These are phyloP conservation scores for Populus deltoides DNA, from an alignment of 345 rosid species.

Conservation along the genomic window DNA sequence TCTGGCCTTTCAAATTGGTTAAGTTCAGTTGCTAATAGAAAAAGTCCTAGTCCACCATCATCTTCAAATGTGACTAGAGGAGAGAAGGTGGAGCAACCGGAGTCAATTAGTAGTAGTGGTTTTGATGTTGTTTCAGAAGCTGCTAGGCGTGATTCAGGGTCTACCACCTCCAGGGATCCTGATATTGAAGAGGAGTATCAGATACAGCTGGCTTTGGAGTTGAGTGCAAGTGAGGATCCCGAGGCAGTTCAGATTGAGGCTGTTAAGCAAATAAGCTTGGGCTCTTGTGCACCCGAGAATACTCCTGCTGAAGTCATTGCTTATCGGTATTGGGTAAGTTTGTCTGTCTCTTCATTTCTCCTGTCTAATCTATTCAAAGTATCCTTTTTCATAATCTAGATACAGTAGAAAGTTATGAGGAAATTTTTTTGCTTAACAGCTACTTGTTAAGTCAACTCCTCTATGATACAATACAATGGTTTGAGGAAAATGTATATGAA, in stretches of 20 bases:
- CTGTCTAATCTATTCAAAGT: not conserved
- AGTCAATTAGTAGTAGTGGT: constrained; percentile 38
- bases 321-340: constrained; percentile 86
- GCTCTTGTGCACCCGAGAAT: constrained; percentile 68
- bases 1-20: constrained; percentile 82
- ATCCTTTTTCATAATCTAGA: constrained; percentile 2
- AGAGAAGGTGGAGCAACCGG: constrained; percentile 49
- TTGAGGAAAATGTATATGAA: constrained; percentile 4
- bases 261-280: constrained; percentile 89
- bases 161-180: constrained; percentile 63
- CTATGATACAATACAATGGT: not conserved
- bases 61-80: constrained; percentile 51
- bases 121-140: constrained; percentile 43
- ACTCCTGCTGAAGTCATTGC: constrained; percentile 93
- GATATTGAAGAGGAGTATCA: constrained; percentile 86
- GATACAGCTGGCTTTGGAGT: constrained; percentile 82
- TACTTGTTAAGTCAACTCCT: not conserved
- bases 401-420: not conserved
- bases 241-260: constrained; percentile 98
- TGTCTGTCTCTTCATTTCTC: constrained; percentile 17
- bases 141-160: constrained; percentile 50
- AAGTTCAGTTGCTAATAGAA: constrained; percentile 62
- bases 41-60: constrained; percentile 54
- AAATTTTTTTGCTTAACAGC: not conserved
- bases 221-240: constrained; percentile 97